Conservation (phyloP, 352 stramenopile genomes). For the Globisporangium nagaii region DNA sequence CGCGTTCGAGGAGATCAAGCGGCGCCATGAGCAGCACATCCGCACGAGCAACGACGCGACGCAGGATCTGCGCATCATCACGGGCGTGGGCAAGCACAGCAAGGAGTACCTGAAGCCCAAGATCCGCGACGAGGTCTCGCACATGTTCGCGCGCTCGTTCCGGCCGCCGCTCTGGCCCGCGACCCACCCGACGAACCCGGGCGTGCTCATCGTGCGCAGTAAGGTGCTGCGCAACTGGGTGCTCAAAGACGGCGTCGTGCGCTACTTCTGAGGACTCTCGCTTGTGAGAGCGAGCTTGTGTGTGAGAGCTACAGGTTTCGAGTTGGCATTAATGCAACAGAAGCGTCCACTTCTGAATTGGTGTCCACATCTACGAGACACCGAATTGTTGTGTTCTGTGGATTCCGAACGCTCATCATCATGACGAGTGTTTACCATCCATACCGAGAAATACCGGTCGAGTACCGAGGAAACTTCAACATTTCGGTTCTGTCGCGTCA, state of each 20-base stretch:
- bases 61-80: constrained; percentile 66
- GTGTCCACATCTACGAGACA: no score
- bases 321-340: no score
- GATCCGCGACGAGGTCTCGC: constrained; percentile 40
- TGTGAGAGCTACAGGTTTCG: no score
- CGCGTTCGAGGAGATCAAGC: constrained; percentile 44
- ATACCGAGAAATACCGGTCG: not conserved
- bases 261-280: constrained; percentile 4
- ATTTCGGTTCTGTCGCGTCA: not conserved
- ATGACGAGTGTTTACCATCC: not conserved
- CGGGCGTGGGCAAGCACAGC: constrained; percentile 59
- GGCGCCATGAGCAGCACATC: constrained; percentile 16
- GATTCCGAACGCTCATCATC: not conserved
- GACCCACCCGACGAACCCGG: constrained; percentile 48
- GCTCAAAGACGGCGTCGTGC: constrained; percentile 22
- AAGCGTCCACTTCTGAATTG: no score
- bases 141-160: constrained; percentile 47
- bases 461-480: no score
- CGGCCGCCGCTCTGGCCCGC: constrained; percentile 43
- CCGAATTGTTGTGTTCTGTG: not conserved
- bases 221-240: constrained; percentile 58
- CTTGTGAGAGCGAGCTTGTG: no score
- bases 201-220: constrained; percentile 45
- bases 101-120: constrained; percentile 55
- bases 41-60: constrained; percentile 18